Evolutionary conservation across 2,329 filamentous ascomycete species (phyloP), one percentile per base, ranked within the genome.

Genomic region (Trichoderma atroviride): DNA sequence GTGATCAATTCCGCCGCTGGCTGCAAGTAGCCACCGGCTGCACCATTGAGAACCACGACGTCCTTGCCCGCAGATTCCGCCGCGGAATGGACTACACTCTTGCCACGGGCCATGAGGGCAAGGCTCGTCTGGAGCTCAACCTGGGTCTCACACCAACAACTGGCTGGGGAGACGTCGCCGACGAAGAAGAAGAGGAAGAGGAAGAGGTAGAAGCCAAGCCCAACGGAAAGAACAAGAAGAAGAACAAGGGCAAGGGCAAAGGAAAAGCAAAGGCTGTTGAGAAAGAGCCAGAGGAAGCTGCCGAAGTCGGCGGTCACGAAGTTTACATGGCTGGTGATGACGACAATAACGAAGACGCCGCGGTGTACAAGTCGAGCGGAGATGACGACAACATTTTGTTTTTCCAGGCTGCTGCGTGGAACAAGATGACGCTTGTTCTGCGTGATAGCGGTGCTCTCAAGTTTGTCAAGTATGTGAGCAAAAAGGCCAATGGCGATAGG

Each of bases 381-480:
- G 95, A 96, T 66, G 94, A 97, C 59, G 87, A 89, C 81, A 89
- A 88, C 78, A 88, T 89, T 72, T 82, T 89, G 58, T 89, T 89
- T 80, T 88, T 87, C 83, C 87, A 89, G 78, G 84, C 85, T 10
- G 85, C 87, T 1, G 79, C 86, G 19, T 99, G 96, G 96, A 98
- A 98, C 80, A 93, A 92, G 72, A 85, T 99, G 83, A 94, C 91
- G 72, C 88, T 99, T 73, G 96, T 98, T 37, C 83, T 98, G 74
- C 87, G 96, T 69, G 96, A 99, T 78, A 89, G 88, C 73, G 94
- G 93, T 16, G 91, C 92, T 16, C 84, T 99, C 77, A 91, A 93
- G 78, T 99, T 99, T 78, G 94, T 98, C 76, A 99, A 98, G 84
- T 99, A 98, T 79, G 91, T 99, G 27, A 96, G 92, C 80, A 85